Evolutionary conservation across 441 rosid species (phyloP), one percentile per base, ranked within the genome.

Genomic region (Pelargonium australe): DNA sequence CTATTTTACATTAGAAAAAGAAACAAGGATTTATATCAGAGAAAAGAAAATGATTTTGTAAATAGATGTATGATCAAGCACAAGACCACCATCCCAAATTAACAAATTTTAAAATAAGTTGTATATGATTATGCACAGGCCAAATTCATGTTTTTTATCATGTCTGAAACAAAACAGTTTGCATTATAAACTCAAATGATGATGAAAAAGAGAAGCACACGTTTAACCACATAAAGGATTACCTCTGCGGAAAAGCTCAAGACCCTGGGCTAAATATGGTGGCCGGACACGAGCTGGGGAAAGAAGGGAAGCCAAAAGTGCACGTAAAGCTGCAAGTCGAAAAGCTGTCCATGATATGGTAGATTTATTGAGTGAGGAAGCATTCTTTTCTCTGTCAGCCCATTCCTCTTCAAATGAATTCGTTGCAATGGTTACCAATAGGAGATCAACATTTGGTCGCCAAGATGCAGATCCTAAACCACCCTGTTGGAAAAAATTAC

Each of bases 231-330:
- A 25, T 64, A 49, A 49, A 53, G 62, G n/a, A 49, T 77, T 84
- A 91, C 97, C 97, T 83, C 72, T 83, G 23, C 76, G 86, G 70
- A 85, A 95, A 80, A 92, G 90, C 82, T 89, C 87, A 74, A 88
- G 85, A 62, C 86, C 82, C 71, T 68, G 80, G 70, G 91, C 85
- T 63, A 95, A 78, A 80, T 78, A 81, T 40, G 82, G 78, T 31
- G 96, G 87, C 2, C 91, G 88, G 51, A 61, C 63, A 69, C 72
- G 76, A 73, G 87, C 76, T 51, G 88, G 94, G 64, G 97, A 86
- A 74, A 91, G 87, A 10, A 92, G 86, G 71, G 96, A 90, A 53
- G 87, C 85, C 80, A 82, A 78, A 66, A 95, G 87, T 43, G 96
- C 91, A 63, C 77, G 80, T 47, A 91, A 84, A 55, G 92, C 86